Evolutionary conservation across 768 basidiomycete genomes (phyloP), one percentile per base, ranked within the genome.

Genomic region (Kwoniella dendrophila): DNA sequence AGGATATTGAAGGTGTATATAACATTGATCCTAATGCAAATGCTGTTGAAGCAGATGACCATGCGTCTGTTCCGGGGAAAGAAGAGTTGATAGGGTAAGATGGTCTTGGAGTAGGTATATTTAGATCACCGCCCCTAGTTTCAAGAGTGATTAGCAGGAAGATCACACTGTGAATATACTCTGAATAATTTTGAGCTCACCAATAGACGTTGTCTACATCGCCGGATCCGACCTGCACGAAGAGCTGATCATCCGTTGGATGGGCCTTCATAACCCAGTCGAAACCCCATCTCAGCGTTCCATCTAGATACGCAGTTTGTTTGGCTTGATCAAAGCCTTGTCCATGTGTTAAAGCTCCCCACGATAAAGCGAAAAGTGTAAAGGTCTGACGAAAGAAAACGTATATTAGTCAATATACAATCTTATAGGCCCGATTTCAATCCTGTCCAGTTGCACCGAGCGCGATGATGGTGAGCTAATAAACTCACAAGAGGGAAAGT

Each of bases 201-300:
- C 93, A 95, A 74, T 96, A 97, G 2, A 82, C 82, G 68, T 89
- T 84, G 74, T 92, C 89, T 20, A 84, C 72, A 56, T 85, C 79
- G 26, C 86, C 83, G 56, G 86, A 83, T 36, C 85, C 90, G 33
- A 93, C 84, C 77, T 89, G 87, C 32, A 93, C 88, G 66, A 84
- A 89, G 44, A 97, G 83, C 0, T 87, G 88, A 54, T 84, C 83
- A 18, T 86, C 82, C 20, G 84, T 79, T 0, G 92, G 86, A 77
- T 96, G 92, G 7, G 90, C 92, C 90, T 90, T 91, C 54, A 94
- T 90, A 52, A 94, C 81, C 91, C 92, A 96, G 78, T 92, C 88
- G 45, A 92, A 84, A 26, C 92, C 88, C 90, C 90, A 95, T 62
- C 92, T 86, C 54, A 95, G 81, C 83, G 90, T 92, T 63, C 86